Conservation (phyloP, 345 rosid species). For the Lepidium didymum region DNA sequence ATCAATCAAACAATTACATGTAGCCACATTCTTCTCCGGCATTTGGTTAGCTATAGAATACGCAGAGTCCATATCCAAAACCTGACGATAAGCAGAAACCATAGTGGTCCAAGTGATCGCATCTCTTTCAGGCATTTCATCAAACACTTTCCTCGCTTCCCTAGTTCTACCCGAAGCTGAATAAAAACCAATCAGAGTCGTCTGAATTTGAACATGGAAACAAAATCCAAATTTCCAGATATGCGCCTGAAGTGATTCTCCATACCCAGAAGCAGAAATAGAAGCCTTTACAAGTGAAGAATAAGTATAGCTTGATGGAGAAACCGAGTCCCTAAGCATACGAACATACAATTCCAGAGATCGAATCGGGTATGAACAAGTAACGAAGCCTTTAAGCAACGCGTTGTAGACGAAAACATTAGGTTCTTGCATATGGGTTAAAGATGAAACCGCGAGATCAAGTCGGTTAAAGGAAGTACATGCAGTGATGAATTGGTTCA, state of each 20-base stretch:
- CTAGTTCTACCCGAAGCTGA: slow-evolving; percentile 29
- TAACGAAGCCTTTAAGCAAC: slow-evolving; percentile 43
- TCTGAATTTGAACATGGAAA: slow-evolving; percentile 58
- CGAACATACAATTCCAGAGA: slow-evolving; percentile 35
- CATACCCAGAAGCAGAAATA: slow-evolving; percentile 28
- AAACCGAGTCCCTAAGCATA: slow-evolving; percentile 47
- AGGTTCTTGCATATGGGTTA: slow-evolving; percentile 42
- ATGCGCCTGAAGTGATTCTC: slow-evolving; percentile 52
- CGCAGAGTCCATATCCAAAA: slow-evolving; percentile 42
- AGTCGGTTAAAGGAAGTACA: slow-evolving; percentile 30
- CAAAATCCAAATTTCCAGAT: slow-evolving; percentile 54
- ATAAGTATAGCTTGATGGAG: slow-evolving; percentile 61
- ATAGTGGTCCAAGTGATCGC: slow-evolving; percentile 48
- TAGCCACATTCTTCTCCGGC: slow-evolving; percentile 46
- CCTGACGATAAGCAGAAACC: slow-evolving; percentile 36
- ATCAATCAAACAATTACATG: slow-evolving; percentile 73
- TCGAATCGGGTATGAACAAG: slow-evolving; percentile 29
- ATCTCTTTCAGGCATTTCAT: slow-evolving; percentile 72
- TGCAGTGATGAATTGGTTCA: slow-evolving; percentile 60
- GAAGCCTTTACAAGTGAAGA: slow-evolving; percentile 64
- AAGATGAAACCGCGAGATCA: slow-evolving; percentile 41
- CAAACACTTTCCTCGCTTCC: slow-evolving; percentile 55
- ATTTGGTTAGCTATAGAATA: slow-evolving; percentile 44
- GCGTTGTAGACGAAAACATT: slow-evolving; percentile 74
- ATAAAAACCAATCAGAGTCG: slow-evolving; percentile 58